Conservation (phyloP, 1,284 basidiomycete species). For the Nidula niveotomentosa region DNA sequence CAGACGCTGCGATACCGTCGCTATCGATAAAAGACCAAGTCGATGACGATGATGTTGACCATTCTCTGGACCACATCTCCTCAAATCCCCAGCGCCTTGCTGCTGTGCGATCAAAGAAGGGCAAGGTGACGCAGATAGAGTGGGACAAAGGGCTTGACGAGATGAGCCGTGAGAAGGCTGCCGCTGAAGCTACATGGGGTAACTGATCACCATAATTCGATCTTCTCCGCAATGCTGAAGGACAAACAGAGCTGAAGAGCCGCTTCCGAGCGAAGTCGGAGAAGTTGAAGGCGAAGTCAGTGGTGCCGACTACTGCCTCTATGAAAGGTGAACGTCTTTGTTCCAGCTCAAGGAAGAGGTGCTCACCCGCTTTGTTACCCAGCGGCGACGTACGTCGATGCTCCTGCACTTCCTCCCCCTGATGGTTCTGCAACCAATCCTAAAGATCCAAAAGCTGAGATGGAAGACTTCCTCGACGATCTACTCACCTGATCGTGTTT, state of each 20-base stretch:
- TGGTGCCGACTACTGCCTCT: neutral
- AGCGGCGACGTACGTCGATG: conserved; percentile 39
- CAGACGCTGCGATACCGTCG: conserved; percentile 33
- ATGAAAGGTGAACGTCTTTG: neutral
- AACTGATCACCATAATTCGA: conserved; percentile 9
- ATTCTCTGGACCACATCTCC: conserved; percentile 51
- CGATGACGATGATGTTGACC: conserved; percentile 66
- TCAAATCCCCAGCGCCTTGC: conserved; percentile 17
- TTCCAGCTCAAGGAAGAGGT: too few species aligned
- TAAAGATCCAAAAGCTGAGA: conserved; percentile 48
- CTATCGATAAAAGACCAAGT: conserved; percentile 35
- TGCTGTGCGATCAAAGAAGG: conserved; percentile 45
- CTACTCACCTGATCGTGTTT: conserved; percentile 33
- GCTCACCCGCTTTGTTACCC: conserved; percentile 3
- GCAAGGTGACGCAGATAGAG: conserved; percentile 58
- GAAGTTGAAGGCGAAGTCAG: conserved; percentile 26
- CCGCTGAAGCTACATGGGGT: conserved; percentile 75
- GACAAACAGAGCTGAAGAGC: conserved; percentile 58
- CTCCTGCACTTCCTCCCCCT: conserved; percentile 53
- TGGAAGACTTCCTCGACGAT: conserved; percentile 77
- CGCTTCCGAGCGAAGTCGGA: conserved; percentile 63
- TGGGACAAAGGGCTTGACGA: conserved; percentile 68
- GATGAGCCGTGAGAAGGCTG: conserved; percentile 65
- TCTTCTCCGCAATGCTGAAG: neutral
- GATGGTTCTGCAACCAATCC: conserved; percentile 22